phyloP scores from a whole-genome alignment of 257 asterid genomes.

The Marsdenia floribunda region DNA sequence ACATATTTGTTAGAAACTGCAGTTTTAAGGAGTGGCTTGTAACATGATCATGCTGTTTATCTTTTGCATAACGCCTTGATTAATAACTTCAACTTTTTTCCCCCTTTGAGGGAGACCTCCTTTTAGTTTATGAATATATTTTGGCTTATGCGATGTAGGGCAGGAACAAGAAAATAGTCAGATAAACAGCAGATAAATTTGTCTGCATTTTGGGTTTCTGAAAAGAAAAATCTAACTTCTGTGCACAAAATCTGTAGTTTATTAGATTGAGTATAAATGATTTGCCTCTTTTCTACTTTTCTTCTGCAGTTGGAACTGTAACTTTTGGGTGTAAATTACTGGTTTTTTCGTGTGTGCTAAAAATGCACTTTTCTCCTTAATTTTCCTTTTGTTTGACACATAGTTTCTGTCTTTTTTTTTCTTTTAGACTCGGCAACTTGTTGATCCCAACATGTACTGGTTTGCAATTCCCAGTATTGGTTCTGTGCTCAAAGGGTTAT shows the following conservation, averaged over 20 bases:
- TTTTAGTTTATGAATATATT: background rate
- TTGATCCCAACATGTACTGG: conserved; percentile 93
- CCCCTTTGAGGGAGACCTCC: too few species aligned
- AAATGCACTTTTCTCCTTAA: background rate
- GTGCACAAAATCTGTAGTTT: background rate
- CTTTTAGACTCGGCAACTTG: conserved; percentile 79
- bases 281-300: background rate
- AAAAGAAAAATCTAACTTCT: background rate
- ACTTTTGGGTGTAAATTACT: background rate
- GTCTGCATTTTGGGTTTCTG: background rate
- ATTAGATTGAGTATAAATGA: background rate
- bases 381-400: conserved; percentile 1
- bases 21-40: too few species aligned
- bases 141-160: background rate
- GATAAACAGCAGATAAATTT: background rate
- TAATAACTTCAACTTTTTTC: too few species aligned
- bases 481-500: conserved; percentile 86
- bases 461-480: conserved; percentile 93
- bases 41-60: too few species aligned
- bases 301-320: background rate
- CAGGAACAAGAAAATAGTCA: background rate
- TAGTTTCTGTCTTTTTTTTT: conserved; percentile 2
- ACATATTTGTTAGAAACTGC: too few species aligned
- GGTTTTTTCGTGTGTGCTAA: background rate
- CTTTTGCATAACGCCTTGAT: background rate